Conservation (phyloP, 148 eudicot genomes). For the Rhododendron mucronatum region DNA sequence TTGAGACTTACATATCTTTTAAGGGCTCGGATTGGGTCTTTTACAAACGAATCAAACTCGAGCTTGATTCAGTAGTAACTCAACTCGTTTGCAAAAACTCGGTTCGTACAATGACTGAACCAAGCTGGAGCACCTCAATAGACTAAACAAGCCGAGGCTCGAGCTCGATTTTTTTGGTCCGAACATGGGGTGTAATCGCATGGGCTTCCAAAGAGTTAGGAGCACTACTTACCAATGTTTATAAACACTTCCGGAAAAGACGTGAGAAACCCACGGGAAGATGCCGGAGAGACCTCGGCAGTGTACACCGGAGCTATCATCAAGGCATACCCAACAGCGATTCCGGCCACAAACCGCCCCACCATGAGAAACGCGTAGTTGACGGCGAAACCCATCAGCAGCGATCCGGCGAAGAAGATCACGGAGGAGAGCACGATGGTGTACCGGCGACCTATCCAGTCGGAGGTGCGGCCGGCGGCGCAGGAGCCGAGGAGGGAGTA, state of each 20-base stretch:
- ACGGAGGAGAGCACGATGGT: constrained; percentile 41
- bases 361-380: constrained; percentile 46
- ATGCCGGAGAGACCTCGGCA: constrained; percentile 46
- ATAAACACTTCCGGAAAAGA: constrained; percentile 45
- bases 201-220: neutral
- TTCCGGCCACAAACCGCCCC: constrained; percentile 49
- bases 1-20: no score
- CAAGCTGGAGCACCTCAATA: no score
- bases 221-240: neutral
- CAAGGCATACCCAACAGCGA: constrained; percentile 51
- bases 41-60: no score
- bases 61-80: no score
- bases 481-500: constrained; percentile 23
- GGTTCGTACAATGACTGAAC: no score
- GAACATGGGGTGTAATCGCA: no score
- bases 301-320: constrained; percentile 56
- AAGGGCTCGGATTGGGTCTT: no score
- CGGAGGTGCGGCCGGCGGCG: constrained; percentile 52
- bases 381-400: constrained; percentile 49
- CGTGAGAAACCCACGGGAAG: constrained; percentile 41
- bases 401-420: constrained; percentile 46
- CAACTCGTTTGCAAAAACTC: no score
- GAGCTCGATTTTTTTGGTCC: neutral
- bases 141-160: no score
- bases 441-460: constrained; percentile 53